These are phyloP conservation scores for Jaltomata sinuosa DNA, from an alignment of 257 asterid genomes.

Conservation along the genomic window DNA sequence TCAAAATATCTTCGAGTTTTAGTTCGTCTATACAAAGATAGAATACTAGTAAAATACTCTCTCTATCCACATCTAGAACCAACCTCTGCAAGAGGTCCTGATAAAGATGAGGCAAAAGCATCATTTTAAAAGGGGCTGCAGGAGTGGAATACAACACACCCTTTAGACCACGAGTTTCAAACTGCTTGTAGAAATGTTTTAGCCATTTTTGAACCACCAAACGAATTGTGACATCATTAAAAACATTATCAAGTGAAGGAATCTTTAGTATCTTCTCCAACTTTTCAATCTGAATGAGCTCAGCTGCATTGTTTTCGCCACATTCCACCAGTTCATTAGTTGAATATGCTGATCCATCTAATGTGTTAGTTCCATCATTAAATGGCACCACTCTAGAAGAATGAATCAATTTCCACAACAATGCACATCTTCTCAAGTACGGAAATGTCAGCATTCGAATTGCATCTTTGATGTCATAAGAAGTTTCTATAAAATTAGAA, in stretches of 20 bases:
- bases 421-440: constrained; percentile 81
- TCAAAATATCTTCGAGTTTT: constrained; percentile 9
- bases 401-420: constrained; percentile 76
- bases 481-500: constrained; percentile 35
- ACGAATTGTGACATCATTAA: constrained; percentile 47
- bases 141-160: constrained; percentile 50
- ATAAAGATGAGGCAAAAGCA: constrained; percentile 71
- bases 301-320: constrained; percentile 24
- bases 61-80: constrained; percentile 1
- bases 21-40: neutral
- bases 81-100: constrained; percentile 96
- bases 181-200: constrained; percentile 40
- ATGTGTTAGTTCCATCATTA: constrained; percentile 30
- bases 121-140: constrained; percentile 74
- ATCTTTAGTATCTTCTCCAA: constrained; percentile 71
- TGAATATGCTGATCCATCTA: constrained; percentile 29
- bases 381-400: constrained; percentile 51
- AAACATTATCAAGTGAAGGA: constrained; percentile 52
- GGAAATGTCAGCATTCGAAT: constrained; percentile 78
- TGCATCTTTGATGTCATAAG: constrained; percentile 42
- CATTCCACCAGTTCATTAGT: constrained; percentile 26
- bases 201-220: constrained; percentile 55
- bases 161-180: constrained; percentile 29
- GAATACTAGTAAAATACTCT: neutral
- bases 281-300: constrained; percentile 53